Evolutionary conservation across 495 filamentous ascomycete genomes (phyloP), one percentile per base, ranked within the genome.

Genomic region (Astrocystis sublimbata): DNA sequence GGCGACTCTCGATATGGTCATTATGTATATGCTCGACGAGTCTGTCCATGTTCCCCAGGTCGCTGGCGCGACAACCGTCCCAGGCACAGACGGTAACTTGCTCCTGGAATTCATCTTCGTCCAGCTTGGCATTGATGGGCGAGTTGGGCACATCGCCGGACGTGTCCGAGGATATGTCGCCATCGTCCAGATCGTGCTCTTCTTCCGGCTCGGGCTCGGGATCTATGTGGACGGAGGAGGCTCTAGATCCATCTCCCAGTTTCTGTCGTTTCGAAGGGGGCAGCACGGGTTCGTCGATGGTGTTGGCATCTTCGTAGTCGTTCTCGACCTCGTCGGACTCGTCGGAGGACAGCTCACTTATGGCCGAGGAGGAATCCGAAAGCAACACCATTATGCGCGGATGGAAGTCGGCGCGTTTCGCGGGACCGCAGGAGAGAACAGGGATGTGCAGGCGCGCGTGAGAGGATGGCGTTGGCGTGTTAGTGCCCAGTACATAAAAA

Each of bases 11-110:
- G 72, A 97, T 94, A 71, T 98, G 94, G 57, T 91, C 90, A 66
- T 90, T 88, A 72, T 98, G 93, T 51, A 98, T 91, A 74, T 98
- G 94, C 63, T 90, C 83, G 57, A 98, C 96, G 55, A 98, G 76
- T 63, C 82, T 87, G 74, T 98, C 94, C 92, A 98, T 98, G 71
- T 98, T 94, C 0, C 86, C 85, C 65, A 94, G 68, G 68, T 97
- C 92, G 51, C 90, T 90, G 6, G 77, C 87, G 30, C 79, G 78
- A 73, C 94, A 98, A 54, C 89, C 91, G 47, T 92, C 88, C 94
- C 94, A 98, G 26, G 84, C 83, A 74, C 94, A 98, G 31, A 88
- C 75, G 3, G 91, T 96, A 57, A 98, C 86, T 72, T 98, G 96
- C 65, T 97, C 94, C 66, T 89, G 85, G 60, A 88, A 89, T 62